phyloP scores from a whole-genome alignment of 495 filamentous ascomycete species.

The Penicillium ucsense region DNA sequence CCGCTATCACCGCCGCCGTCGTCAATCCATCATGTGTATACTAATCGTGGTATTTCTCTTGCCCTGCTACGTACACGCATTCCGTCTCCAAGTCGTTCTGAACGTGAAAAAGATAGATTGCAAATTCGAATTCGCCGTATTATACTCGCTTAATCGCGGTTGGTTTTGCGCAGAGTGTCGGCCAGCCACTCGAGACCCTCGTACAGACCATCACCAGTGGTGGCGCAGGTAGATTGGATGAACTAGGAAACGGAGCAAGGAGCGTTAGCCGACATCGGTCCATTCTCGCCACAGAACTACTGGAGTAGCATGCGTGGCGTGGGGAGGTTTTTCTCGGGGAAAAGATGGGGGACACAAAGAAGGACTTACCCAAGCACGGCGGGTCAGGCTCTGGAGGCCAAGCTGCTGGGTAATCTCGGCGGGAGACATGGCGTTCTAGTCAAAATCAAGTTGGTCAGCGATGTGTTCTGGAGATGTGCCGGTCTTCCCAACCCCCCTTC shows the following conservation, averaged over 20 bases:
- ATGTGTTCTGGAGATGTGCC: slow-evolving; percentile 1
- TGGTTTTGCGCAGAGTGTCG: slow-evolving; percentile 85
- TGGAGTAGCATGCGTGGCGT: background rate
- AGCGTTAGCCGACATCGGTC: background rate
- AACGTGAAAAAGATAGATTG: background rate
- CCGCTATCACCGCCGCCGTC: slow-evolving; percentile 29
- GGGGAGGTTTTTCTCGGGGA: background rate
- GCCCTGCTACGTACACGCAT: slow-evolving; percentile 22
- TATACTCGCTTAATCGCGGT: slow-evolving; percentile 57
- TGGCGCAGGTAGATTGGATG: slow-evolving; percentile 99
- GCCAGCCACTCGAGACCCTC: slow-evolving; percentile 99
- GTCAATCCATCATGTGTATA: slow-evolving; percentile 33
- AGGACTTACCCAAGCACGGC: slow-evolving; percentile 89
- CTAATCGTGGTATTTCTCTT: slow-evolving; percentile 32
- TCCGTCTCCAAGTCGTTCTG: slow-evolving; percentile 9
- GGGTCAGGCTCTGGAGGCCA: slow-evolving; percentile 94
- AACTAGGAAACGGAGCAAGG: slow-evolving; percentile 49
- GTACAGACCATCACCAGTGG: slow-evolving; percentile 98
- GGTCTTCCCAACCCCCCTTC: background rate
- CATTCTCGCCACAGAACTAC: background rate
- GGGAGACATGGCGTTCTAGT: slow-evolving; percentile 96
- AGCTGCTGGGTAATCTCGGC: slow-evolving; percentile 99
- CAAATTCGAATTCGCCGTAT: slow-evolving; percentile 9
- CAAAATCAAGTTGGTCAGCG: background rate
- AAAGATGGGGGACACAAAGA: background rate